Percentiles rank a stretch among this genome's conserved stretches.
Evolutionary conservation across 1,284 basidiomycete species (phyloP).

Genomic region (Veloporphyrellus conicus): DNA sequence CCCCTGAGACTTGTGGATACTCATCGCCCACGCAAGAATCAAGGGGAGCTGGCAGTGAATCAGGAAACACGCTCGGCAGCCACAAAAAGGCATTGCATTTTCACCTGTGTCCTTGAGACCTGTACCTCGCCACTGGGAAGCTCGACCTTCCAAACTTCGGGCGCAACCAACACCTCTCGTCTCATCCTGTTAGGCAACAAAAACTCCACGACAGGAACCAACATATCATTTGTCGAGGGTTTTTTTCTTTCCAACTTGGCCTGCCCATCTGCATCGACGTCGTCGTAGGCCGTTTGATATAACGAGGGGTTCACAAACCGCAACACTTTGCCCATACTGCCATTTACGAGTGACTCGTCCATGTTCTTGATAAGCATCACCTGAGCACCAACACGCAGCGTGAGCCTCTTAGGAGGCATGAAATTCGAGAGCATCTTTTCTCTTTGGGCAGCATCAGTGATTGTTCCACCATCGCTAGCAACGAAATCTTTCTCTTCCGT

Average conservation of each 20-base stretch:
- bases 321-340: constrained; percentile 62
- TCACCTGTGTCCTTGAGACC: constrained; percentile 66
- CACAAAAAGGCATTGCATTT: not conserved
- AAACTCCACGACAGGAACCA: constrained; percentile 78
- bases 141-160: constrained; percentile 83
- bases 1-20: constrained; percentile 92
- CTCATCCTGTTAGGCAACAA: constrained; percentile 53
- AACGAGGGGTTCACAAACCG: constrained; percentile 43
- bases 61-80: not conserved
- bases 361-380: constrained; percentile 71
- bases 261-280: constrained; percentile 33
- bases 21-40: constrained; percentile 91
- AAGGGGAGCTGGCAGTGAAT: constrained; percentile 53
- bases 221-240: constrained; percentile 33
- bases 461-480: constrained; percentile 52
- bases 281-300: constrained; percentile 28
- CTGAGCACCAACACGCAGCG: constrained; percentile 51
- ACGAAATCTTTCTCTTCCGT: constrained; percentile 44
- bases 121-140: constrained; percentile 79
- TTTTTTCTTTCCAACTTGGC: constrained; percentile 26
- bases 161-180: constrained; percentile 60
- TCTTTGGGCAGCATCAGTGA: constrained; percentile 49
- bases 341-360: constrained; percentile 70
- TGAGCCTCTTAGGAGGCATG: constrained; percentile 62
- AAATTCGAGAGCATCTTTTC: constrained; percentile 70